phyloP scores from a whole-genome alignment of 1,284 basidiomycete species.

The Boletus semigastroideus region DNA sequence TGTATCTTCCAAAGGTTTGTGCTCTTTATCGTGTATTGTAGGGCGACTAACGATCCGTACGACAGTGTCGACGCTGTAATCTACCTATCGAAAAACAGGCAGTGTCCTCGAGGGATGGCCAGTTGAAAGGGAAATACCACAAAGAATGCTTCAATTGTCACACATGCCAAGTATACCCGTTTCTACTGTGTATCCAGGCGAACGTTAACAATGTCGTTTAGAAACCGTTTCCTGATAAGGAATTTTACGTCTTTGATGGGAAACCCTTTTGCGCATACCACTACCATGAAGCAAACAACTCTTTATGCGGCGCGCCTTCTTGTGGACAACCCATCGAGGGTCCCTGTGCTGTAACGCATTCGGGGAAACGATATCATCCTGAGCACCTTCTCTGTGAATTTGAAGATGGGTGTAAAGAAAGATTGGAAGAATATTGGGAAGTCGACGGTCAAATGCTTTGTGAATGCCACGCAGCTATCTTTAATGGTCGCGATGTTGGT shows the following conservation, averaged over 20 bases:
- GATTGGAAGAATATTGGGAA: slow-evolving; percentile 82
- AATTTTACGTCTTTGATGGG: slow-evolving; percentile 86
- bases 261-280: slow-evolving; percentile 87
- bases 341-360: slow-evolving; percentile 79
- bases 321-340: slow-evolving; percentile 90
- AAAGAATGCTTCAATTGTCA: slow-evolving; percentile 86
- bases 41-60: slow-evolving; percentile 2
- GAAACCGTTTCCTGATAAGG: slow-evolving; percentile 86
- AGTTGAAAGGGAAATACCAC: slow-evolving; percentile 91
- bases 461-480: slow-evolving; percentile 63
- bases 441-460: slow-evolving; percentile 80
- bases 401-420: slow-evolving; percentile 56
- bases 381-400: slow-evolving; percentile 77
- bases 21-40: slow-evolving; percentile 3
- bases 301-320: slow-evolving; percentile 72
- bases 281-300: slow-evolving; percentile 87
- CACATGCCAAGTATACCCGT: slow-evolving; percentile 67
- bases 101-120: slow-evolving; percentile 87
- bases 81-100: slow-evolving; percentile 85
- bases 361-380: slow-evolving; percentile 79
- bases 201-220: slow-evolving; percentile 29
- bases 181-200: background rate
- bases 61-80: slow-evolving; percentile 80
- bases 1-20: slow-evolving; percentile 85
- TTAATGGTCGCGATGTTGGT: slow-evolving; percentile 12